Evolutionary conservation across 805 yeast genomes (phyloP).

Genomic region (Candida tammaniensis): DNA sequence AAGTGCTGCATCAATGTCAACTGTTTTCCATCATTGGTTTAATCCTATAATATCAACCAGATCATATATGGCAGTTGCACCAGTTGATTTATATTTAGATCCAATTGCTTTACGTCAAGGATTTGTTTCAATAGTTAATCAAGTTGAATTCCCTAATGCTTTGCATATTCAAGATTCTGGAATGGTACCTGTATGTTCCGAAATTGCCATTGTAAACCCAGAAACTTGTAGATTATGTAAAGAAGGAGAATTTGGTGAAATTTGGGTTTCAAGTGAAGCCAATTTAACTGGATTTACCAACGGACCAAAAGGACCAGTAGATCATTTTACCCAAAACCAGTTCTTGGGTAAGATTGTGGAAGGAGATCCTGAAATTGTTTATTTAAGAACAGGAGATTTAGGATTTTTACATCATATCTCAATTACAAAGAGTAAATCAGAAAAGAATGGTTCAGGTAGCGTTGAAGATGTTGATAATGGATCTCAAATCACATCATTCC

Average conservation of each 20-base stretch:
- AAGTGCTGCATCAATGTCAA: constrained; percentile 65
- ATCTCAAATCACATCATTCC: constrained; percentile 44
- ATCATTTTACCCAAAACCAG: constrained; percentile 48
- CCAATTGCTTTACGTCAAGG: constrained; percentile 91
- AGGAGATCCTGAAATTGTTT: constrained; percentile 57
- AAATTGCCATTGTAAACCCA: constrained; percentile 91
- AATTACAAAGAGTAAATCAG: constrained; percentile 34
- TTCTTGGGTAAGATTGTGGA: constrained; percentile 62
- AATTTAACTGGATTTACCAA: constrained; percentile 62
- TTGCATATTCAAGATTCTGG: constrained; percentile 90
- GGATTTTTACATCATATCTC: constrained; percentile 84
- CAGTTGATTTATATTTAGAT: constrained; percentile 83
- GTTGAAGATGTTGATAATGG: constrained; percentile 9
- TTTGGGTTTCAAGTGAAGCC: constrained; percentile 93
- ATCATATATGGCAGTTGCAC: constrained; percentile 84
- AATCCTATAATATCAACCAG: constrained; percentile 84
- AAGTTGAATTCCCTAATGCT: constrained; percentile 64
- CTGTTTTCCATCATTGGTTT: constrained; percentile 73
- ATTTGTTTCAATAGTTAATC: constrained; percentile 72
- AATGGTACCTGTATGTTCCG: constrained; percentile 92
- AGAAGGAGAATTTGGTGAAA: constrained; percentile 93
- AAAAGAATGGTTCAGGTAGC: constrained; percentile 22
- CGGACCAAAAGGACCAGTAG: constrained; percentile 51
- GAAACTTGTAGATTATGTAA: constrained; percentile 78
- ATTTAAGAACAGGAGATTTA: constrained; percentile 87